Conservation (phyloP, 2,329 filamentous ascomycete species). For the Diaporthe capsici region DNA sequence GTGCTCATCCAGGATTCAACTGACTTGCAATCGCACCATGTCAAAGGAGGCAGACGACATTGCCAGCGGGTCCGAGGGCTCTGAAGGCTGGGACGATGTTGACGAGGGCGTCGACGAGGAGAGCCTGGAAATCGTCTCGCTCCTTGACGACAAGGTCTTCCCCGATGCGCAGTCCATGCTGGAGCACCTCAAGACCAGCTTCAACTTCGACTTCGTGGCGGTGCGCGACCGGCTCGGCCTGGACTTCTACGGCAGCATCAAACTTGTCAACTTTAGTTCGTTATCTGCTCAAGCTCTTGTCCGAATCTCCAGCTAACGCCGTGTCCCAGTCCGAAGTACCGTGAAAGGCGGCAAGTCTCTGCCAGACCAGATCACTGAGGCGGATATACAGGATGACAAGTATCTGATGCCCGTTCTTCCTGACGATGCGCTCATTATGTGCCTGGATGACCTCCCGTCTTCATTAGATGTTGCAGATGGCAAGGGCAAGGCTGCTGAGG, state of each 20-base stretch:
- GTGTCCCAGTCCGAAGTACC: slow-evolving; percentile 59
- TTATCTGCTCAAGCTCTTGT: slow-evolving; percentile 50
- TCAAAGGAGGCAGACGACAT: slow-evolving; percentile 42
- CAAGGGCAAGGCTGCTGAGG: slow-evolving; percentile 47
- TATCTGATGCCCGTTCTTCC: slow-evolving; percentile 88
- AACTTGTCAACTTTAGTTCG: slow-evolving; percentile 78
- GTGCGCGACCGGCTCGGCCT: slow-evolving; percentile 70
- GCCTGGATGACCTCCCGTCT: slow-evolving; percentile 80
- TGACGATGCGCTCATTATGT: slow-evolving; percentile 91
- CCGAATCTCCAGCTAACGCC: not conserved
- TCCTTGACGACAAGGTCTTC: slow-evolving; percentile 78
- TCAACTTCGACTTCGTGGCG: slow-evolving; percentile 76
- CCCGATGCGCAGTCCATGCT: slow-evolving; percentile 76
- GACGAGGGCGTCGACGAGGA: slow-evolving; percentile 67
- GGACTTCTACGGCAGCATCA: slow-evolving; percentile 81
- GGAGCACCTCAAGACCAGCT: slow-evolving; percentile 74
- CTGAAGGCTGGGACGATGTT: slow-evolving; percentile 50
- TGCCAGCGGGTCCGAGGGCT: slow-evolving; percentile 54
- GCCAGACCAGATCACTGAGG: slow-evolving; percentile 71
- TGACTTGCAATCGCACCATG: slow-evolving; percentile 24
- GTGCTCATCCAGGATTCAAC: too few species aligned
- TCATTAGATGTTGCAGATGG: slow-evolving; percentile 45
- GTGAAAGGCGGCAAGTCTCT: slow-evolving; percentile 60
- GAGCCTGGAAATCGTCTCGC: slow-evolving; percentile 72
- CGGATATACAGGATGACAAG: slow-evolving; percentile 78